Percentiles rank a stretch among this genome's conserved stretches.
These are phyloP conservation scores for Populus tomentosa DNA, from an alignment of 441 rosid genomes.

Conservation along the genomic window DNA sequence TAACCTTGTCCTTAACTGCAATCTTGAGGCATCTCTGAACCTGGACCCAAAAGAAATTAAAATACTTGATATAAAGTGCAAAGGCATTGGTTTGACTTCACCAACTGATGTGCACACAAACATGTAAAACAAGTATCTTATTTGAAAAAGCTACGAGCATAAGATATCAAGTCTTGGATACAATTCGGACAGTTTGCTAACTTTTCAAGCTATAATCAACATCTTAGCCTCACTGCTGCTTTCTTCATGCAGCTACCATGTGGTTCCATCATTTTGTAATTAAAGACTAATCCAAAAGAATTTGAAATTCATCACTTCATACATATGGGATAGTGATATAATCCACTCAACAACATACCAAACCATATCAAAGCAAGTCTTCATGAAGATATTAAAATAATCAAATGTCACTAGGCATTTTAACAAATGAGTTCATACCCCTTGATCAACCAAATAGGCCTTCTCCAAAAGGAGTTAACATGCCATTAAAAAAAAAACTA, in stretches of 20 bases:
- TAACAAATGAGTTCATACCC: background rate
- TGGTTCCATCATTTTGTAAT: background rate
- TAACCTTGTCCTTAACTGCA: conserved; percentile 7
- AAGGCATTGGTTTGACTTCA: background rate
- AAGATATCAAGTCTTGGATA: background rate
- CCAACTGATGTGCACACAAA: background rate
- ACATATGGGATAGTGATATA: background rate
- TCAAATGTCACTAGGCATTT: background rate
- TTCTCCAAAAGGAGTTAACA: background rate
- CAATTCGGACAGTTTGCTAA: background rate
- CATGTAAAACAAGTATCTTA: background rate
- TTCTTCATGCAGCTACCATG: background rate
- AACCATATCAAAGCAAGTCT: background rate
- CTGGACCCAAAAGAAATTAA: conserved; percentile 4
- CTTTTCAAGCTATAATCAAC: background rate
- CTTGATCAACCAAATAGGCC: background rate
- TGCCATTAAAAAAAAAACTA: background rate
- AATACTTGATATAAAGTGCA: background rate
- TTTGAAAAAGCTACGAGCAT: background rate
- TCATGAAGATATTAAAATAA: background rate
- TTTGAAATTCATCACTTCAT: background rate
- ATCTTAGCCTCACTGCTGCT: background rate
- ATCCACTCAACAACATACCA: background rate
- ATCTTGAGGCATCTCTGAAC: conserved; percentile 5
- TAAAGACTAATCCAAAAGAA: background rate